phyloP scores from a whole-genome alignment of 192 early-diverging fungal species.

The Oehlia diaphana region DNA sequence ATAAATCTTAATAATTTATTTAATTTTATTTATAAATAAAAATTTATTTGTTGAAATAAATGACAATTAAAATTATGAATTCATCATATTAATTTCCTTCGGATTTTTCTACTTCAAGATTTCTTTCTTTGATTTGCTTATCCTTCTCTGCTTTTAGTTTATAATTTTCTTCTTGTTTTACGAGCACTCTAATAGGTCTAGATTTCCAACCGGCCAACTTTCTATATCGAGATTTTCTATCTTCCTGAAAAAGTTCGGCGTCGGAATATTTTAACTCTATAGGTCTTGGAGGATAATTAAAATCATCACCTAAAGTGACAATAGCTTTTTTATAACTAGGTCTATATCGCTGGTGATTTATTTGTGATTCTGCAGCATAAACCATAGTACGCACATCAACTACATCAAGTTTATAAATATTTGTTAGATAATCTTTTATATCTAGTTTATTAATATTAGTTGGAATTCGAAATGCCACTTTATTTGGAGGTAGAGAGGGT shows the following conservation, averaged over 20 bases:
- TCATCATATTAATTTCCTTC: no score
- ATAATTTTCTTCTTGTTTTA: not conserved
- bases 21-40: no score
- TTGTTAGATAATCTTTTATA: conserved; percentile 79
- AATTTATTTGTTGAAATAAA: no score
- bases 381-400: conserved; percentile 89
- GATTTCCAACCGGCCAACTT: not conserved
- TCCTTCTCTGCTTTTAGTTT: not conserved
- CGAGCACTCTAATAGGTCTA: not conserved
- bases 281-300: conserved; percentile 49
- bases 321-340: conserved; percentile 62
- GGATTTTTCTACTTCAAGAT: no score
- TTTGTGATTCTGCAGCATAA: conserved; percentile 63
- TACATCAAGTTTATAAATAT: conserved; percentile 81
- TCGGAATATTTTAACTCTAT: not conserved
- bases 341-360: conserved; percentile 28
- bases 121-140: not conserved
- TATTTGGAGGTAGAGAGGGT: conserved; percentile 77
- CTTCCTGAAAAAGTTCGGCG: not conserved
- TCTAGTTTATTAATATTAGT: conserved; percentile 92
- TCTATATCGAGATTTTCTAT: not conserved
- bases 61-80: no score
- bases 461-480: conserved; percentile 90
- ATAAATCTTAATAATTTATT: not conserved
- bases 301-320: conserved; percentile 53